A percentile compares a stretch with the other conserved stretches of the same genome.
These are phyloP conservation scores for Calonectria montana DNA, from an alignment of 2,329 filamentous ascomycete species.

Conservation along the genomic window DNA sequence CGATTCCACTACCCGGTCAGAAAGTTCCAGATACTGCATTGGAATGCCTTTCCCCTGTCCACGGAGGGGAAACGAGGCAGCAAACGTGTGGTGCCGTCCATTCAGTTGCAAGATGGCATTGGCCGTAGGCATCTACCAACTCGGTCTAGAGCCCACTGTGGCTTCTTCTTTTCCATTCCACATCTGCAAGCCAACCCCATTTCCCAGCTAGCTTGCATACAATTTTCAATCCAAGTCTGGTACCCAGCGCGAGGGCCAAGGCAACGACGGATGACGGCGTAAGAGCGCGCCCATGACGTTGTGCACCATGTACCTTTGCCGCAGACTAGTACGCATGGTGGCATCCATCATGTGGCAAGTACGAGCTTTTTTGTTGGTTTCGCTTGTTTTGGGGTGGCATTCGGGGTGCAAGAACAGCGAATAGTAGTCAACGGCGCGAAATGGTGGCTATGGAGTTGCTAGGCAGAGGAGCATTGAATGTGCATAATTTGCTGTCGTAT, in stretches of 20 bases:
- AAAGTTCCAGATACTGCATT: background rate
- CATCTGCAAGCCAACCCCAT: conserved; percentile 14
- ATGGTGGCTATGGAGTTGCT: background rate
- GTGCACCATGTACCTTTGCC: background rate
- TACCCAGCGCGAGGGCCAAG: conserved; percentile 9
- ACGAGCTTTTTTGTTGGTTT: conserved; percentile 4
- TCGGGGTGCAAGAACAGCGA: background rate
- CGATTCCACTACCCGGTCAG: background rate
- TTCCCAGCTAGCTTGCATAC: conserved; percentile 9
- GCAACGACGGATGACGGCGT: conserved; percentile 9
- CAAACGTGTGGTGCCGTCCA: background rate
- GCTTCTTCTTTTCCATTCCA: background rate
- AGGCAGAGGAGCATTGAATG: conserved; percentile 3
- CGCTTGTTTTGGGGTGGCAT: background rate
- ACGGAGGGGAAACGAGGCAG: background rate
- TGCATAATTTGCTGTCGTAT: background rate
- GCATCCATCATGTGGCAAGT: conserved; percentile 20
- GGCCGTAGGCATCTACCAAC: background rate
- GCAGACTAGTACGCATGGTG: background rate
- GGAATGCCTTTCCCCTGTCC: background rate
- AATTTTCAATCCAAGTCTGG: conserved; percentile 16
- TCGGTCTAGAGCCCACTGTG: background rate
- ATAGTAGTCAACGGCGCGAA: conserved; percentile 9
- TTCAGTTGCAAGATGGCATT: background rate
- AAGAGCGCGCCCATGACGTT: conserved; percentile 15